Base-by-base conservation (phyloP, 768 basidiomycete genomes). In the Mycena pura region DNA sequence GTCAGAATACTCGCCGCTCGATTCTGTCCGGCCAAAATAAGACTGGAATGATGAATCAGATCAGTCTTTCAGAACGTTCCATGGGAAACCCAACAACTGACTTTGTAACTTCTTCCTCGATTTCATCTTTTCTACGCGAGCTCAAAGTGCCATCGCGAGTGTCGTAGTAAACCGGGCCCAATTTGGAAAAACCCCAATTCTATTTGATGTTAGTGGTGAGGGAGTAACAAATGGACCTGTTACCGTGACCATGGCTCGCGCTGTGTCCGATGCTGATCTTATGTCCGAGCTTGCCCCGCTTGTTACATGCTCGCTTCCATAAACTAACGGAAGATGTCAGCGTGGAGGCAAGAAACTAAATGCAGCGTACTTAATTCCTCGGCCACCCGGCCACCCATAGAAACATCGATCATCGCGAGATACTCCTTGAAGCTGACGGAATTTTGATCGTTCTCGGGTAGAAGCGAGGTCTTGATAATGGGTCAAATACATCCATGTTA, bases 271-370 rank as follows among this genome's bases (percentile, higher is more conserved):
- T 5, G 96, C 97, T 41, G 82, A 80, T 63, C 79, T 79, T 51
- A 99, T 85, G 75, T 99, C 96, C 63, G 91, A 93, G 55, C 90
- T 91, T 46, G 94, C 95, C 21, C 96, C 96, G 64, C 93, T 95
- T 17, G 95, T 93, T 39, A 97, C 87, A 67, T 91, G 89, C 50
- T 96, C 92, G 59, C 84, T 74, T 5, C 96, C 96, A 71, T 93
- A 96, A 60, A 96, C 93, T 94, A 64, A 15, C 47, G 60, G 65
- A 70, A 48, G 45, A 27, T 29, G 55, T 63, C 29, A 68, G 32
- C 29, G 31, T 28, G 65, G 72, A 57, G 68, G 64, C 28, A 52
- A 62, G 38, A 59, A 13, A 34, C 28, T n/a, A 36, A 43, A 56
- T 58, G 27, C 13, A 31, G 9, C 53, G 46, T 47, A 91, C 92